Conservation (phyloP, 345 rosid species). For the Gossypium sturtianum region DNA sequence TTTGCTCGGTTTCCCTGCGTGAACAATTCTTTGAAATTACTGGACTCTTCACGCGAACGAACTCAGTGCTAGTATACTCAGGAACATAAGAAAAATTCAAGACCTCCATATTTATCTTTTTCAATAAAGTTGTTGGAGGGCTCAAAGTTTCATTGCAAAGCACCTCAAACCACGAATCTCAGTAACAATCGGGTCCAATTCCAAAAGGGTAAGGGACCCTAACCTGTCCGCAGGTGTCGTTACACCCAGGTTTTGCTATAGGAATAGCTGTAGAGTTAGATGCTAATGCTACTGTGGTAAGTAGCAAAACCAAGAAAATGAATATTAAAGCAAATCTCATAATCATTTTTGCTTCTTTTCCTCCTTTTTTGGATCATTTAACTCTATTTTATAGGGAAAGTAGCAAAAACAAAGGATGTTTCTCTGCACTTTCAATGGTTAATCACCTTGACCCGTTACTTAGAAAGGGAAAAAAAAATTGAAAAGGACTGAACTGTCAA, state of each 20-base stretch:
- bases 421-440: neutral
- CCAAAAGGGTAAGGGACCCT: neutral
- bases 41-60: neutral
- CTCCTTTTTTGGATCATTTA: neutral
- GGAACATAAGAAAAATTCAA: neutral
- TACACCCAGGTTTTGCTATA: neutral
- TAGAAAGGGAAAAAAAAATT: neutral
- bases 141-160: neutral
- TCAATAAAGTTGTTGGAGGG: neutral
- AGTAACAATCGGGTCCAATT: neutral
- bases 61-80: neutral
- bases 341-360: neutral
- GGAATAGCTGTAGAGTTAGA: neutral
- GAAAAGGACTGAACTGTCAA: too few species aligned
- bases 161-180: neutral
- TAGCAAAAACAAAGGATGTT: neutral
- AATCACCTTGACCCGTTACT: neutral
- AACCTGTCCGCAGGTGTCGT: neutral
- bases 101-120: neutral
- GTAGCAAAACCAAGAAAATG: neutral
- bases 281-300: neutral
- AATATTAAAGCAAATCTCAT: neutral
- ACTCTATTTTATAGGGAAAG: neutral
- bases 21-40: neutral
- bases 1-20: neutral